phyloP scores from a whole-genome alignment of 2,329 filamentous ascomycete genomes.

The Colletotrichum salicis region DNA sequence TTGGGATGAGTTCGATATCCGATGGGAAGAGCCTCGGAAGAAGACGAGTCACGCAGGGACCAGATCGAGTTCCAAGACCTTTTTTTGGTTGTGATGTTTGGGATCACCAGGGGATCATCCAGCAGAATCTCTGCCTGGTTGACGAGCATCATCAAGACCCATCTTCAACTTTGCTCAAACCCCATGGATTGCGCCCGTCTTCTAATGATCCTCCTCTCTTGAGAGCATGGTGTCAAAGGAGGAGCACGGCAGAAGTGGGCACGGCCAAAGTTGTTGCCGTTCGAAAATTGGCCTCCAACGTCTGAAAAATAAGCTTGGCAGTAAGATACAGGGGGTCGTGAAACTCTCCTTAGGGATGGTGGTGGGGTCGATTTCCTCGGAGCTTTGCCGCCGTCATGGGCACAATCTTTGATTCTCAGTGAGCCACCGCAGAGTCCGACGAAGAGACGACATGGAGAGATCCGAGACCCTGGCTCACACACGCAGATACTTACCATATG shows the following conservation, averaged over 20 bases:
- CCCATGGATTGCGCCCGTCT: not conserved
- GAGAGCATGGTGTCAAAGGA: not conserved
- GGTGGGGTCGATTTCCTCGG: conserved; percentile 19
- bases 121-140: not conserved
- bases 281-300: conserved; percentile 14
- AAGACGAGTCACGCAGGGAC: not conserved
- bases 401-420: not conserved
- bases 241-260: conserved; percentile 20
- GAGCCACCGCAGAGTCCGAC: not conserved
- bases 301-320: conserved; percentile 34
- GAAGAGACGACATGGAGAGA: not conserved
- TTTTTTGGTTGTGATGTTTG: conserved; percentile 13
- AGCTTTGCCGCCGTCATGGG: conserved; percentile 15
- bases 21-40: not conserved
- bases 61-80: not conserved
- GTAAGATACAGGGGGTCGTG: conserved; percentile 33
- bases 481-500: not conserved
- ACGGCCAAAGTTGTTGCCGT: conserved; percentile 22
- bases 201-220: not conserved
- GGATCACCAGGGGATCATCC: conserved; percentile 30
- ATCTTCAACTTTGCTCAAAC: not conserved
- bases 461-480: not conserved
- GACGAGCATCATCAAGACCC: not conserved
- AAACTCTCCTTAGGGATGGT: conserved; percentile 22
- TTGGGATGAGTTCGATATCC: conserved; percentile 1